Conservation (phyloP, 108 stramenopile species). For the Pelagomonas calceolata region DNA sequence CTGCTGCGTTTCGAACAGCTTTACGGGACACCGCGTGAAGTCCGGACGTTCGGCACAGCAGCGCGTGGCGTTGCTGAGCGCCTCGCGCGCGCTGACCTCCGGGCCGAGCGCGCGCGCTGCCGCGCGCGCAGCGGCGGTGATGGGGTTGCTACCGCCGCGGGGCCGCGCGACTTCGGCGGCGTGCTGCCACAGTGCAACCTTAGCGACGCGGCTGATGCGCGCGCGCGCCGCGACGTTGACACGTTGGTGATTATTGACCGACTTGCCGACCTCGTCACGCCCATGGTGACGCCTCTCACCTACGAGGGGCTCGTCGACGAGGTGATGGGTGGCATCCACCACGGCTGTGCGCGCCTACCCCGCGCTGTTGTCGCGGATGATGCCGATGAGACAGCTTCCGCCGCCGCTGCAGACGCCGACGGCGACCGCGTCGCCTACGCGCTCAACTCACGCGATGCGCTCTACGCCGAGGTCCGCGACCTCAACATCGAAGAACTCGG, state of each 20-base stretch:
- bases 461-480: slow-evolving; percentile 82
- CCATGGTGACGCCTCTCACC: slow-evolving; percentile 84
- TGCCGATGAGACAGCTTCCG: slow-evolving; percentile 19
- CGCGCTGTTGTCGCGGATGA: no score
- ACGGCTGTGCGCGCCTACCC: neutral
- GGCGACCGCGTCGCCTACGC: slow-evolving; percentile 39
- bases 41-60: slow-evolving; percentile 29
- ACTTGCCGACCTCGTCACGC: slow-evolving; percentile 75
- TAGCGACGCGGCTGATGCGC: neutral
- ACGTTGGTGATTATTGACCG: slow-evolving; percentile 79
- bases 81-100: neutral
- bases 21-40: slow-evolving; percentile 32
- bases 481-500: slow-evolving; percentile 87
- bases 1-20: slow-evolving; percentile 26
- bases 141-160: no score
- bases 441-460: slow-evolving; percentile 72
- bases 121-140: slow-evolving; percentile 18
- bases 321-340: slow-evolving; percentile 65
- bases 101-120: neutral
- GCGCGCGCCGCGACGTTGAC: slow-evolving; percentile 35
- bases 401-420: no score
- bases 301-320: slow-evolving; percentile 91
- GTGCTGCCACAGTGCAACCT: neutral
- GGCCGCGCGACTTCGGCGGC: neutral
- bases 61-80: slow-evolving; percentile 1